Conservation (phyloP, 345 rosid genomes). For the Gossypium sturtianum region DNA sequence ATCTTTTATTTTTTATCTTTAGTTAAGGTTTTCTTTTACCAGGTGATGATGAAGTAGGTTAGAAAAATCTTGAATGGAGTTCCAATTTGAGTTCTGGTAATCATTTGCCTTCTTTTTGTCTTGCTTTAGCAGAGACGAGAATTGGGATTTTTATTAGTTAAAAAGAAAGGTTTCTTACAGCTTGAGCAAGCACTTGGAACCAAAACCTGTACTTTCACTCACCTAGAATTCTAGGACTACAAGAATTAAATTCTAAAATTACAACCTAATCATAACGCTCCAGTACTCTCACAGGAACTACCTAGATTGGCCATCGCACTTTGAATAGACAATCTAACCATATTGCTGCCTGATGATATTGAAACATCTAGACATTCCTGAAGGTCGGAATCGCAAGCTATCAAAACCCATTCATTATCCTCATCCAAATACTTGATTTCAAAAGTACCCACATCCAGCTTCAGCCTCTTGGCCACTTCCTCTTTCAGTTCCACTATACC, state of each 20-base stretch:
- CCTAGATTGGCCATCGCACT: slow-evolving; percentile 59
- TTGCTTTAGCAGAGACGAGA: background rate
- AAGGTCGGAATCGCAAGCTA: slow-evolving; percentile 74
- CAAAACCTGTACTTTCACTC: slow-evolving; percentile 17
- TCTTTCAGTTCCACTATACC: slow-evolving; percentile 63
- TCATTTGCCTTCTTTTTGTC: background rate
- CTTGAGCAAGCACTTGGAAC: slow-evolving; percentile 5
- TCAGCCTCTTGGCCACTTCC: slow-evolving; percentile 83
- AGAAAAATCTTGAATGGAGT: too few relatives aligned
- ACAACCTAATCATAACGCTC: slow-evolving; percentile 32
- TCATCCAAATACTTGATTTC: slow-evolving; percentile 81
- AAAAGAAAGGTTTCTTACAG: slow-evolving; percentile 6
- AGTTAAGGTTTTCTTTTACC: too few relatives aligned
- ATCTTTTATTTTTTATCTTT: too few relatives aligned
- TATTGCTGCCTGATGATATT: slow-evolving; percentile 53
- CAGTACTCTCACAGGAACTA: slow-evolving; percentile 89
- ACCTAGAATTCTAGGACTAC: slow-evolving; percentile 4
- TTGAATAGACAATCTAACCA: slow-evolving; percentile 63
- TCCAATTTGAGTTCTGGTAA: too few relatives aligned
- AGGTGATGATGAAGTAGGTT: too few relatives aligned
- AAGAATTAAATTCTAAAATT: background rate
- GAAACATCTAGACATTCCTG: slow-evolving; percentile 73
- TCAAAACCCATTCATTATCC: slow-evolving; percentile 73
- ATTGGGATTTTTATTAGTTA: background rate
- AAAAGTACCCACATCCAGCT: slow-evolving; percentile 65